Conservation (phyloP, 441 rosid genomes). For the Dalechampia spathulata region DNA sequence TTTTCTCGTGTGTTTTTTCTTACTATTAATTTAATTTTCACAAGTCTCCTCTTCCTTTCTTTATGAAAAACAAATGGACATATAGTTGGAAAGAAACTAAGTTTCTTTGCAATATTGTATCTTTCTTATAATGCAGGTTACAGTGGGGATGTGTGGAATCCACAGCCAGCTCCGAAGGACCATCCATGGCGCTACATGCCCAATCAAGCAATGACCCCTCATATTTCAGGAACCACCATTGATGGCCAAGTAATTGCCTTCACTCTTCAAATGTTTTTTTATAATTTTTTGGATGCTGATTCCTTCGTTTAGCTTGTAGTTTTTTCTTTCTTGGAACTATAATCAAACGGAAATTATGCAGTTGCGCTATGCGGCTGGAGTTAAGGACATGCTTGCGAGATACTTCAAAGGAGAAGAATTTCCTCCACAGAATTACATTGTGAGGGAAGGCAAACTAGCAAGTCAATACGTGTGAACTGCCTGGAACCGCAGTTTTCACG, state of each 20-base stretch:
- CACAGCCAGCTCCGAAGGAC: constrained; percentile 93
- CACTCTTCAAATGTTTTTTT: too few relatives aligned
- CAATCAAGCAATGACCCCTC: constrained; percentile 98
- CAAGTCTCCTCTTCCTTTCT: too few relatives aligned
- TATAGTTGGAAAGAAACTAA: too few relatives aligned
- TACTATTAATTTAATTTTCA: too few relatives aligned
- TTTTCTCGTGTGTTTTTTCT: too few relatives aligned
- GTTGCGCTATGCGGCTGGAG: constrained; percentile 87
- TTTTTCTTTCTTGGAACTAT: constrained; percentile 4
- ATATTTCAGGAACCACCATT: constrained; percentile 90
- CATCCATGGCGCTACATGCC: constrained; percentile 99
- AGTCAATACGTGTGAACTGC: constrained; percentile 55
- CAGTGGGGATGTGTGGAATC: constrained; percentile 97
- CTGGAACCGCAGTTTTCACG: not conserved
- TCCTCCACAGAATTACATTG: constrained; percentile 70
- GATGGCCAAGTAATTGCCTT: constrained; percentile 65
- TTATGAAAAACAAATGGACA: too few relatives aligned
- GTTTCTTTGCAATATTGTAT: too few relatives aligned
- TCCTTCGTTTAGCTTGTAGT: too few relatives aligned
- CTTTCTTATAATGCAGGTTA: constrained; percentile 67
- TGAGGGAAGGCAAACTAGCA: constrained; percentile 75
- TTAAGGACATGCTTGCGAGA: constrained; percentile 83
- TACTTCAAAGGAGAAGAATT: constrained; percentile 90
- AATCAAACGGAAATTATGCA: constrained; percentile 22
- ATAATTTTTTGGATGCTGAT: too few relatives aligned